Conservation (phyloP, 129 eudicot species). For the Centrapalus pauciflorus region DNA sequence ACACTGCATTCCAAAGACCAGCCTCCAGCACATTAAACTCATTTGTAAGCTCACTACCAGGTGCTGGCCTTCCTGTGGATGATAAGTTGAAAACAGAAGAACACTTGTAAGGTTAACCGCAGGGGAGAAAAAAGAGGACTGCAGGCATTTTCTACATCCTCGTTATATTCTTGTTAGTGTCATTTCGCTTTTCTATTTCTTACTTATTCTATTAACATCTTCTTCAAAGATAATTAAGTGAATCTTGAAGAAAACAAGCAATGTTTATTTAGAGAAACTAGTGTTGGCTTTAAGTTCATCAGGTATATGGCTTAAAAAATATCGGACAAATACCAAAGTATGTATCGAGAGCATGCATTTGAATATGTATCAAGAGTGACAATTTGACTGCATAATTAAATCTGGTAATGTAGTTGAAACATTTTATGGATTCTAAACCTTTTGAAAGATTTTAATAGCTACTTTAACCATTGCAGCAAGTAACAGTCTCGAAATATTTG, state of each 20-base stretch:
- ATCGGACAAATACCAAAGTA: no score
- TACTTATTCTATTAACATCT: no score
- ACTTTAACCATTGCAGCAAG: background rate
- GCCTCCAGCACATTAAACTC: conserved; percentile 93
- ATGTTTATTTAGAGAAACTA: no score
- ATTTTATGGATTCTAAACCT: background rate
- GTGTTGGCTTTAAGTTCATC: no score
- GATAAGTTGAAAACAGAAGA: conserved; percentile 8
- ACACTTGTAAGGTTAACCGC: background rate
- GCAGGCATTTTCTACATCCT: background rate
- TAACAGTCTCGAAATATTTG: background rate
- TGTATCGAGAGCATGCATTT: no score
- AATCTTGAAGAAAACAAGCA: no score
- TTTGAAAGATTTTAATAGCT: background rate
- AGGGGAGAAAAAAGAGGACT: background rate
- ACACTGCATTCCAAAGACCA: conserved; percentile 81
- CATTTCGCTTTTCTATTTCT: no score
- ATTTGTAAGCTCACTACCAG: conserved; percentile 79
- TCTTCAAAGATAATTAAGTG: no score
- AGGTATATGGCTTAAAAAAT: no score
- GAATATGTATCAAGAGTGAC: no score
- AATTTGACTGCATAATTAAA: background rate
- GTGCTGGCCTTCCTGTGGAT: conserved; percentile 77
- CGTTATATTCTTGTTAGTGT: no score
- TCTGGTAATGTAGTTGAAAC: background rate